Percentiles rank a stretch among this genome's conserved stretches.
These are phyloP conservation scores for Talaromyces sp. DNA, from an alignment of 2,329 filamentous ascomycete species.

Conservation along the genomic window DNA sequence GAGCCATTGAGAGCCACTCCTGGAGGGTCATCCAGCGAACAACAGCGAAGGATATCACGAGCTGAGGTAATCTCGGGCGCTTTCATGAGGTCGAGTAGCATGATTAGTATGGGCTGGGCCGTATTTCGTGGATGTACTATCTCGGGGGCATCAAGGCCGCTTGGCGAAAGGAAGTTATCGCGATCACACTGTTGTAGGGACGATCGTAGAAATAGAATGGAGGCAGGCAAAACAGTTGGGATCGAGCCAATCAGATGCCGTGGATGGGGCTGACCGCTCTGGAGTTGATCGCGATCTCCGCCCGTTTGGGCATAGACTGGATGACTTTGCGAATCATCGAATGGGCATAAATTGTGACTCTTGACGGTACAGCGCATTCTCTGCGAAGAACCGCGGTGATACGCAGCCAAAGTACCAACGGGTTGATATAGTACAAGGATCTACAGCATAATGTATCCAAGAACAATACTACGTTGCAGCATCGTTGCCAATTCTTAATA, in stretches of 20 bases:
- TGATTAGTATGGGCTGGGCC: not conserved
- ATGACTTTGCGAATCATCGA: too few relatives aligned
- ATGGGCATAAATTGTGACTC: too few relatives aligned
- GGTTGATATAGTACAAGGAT: too few relatives aligned
- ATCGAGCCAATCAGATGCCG: conserved; percentile 9
- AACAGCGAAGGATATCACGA: too few relatives aligned
- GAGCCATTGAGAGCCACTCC: not conserved
- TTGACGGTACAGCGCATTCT: not conserved
- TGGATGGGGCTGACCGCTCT: not conserved
- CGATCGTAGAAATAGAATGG: conserved; percentile 8
- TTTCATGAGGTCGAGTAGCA: not conserved
- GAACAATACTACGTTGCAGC: not conserved
- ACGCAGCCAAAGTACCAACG: not conserved
- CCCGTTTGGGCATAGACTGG: conserved; percentile 1
- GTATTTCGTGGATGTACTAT: not conserved
- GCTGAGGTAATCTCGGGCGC: not conserved
- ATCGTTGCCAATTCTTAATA: not conserved
- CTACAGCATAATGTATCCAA: not conserved
- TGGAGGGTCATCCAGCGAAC: not conserved
- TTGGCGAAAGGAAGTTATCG: conserved; percentile 1
- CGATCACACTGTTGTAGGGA: conserved; percentile 11
- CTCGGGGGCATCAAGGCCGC: not conserved
- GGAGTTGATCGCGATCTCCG: conserved; percentile 8
- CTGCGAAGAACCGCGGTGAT: not conserved
- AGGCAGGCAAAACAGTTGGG: not conserved